Conservation (phyloP, 2,329 filamentous ascomycete species). For the Annulohypoxylon truncatum region DNA sequence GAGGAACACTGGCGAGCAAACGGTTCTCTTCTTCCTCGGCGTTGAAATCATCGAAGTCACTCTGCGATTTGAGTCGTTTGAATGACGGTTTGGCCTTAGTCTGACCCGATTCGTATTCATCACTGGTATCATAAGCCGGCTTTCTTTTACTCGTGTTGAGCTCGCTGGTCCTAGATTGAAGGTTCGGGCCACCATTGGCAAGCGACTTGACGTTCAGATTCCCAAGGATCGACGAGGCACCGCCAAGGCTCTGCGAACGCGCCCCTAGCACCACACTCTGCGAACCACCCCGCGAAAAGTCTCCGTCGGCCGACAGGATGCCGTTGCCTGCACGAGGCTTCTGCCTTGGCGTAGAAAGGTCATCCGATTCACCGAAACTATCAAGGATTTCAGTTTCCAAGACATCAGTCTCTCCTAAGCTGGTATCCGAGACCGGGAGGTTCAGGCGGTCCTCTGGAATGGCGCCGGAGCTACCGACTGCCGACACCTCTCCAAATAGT, state of each 20-base stretch:
- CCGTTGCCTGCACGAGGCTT: constrained; percentile 42
- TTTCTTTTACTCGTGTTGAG: constrained; percentile 68
- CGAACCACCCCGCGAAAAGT: constrained; percentile 42
- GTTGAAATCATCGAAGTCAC: constrained; percentile 53
- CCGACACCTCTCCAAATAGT: constrained; percentile 69
- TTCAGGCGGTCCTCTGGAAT: constrained; percentile 63
- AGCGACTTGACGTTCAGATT: constrained; percentile 58
- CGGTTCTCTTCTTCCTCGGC: constrained; percentile 57
- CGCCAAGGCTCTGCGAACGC: constrained; percentile 66
- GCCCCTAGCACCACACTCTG: constrained; percentile 46
- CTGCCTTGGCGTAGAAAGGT: constrained; percentile 52
- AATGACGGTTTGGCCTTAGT: constrained; percentile 59
- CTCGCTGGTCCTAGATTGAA: constrained; percentile 45
- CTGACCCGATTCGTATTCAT: constrained; percentile 58
- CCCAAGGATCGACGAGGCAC: constrained; percentile 59
- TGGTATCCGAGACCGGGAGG: constrained; percentile 54
- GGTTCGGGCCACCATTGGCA: constrained; percentile 40
- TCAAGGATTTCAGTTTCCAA: constrained; percentile 58
- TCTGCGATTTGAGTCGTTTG: constrained; percentile 67
- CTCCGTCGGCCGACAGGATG: constrained; percentile 12
- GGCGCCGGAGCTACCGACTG: constrained; percentile 64
- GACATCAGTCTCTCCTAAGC: constrained; percentile 53
- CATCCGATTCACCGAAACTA: constrained; percentile 60
- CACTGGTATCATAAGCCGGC: constrained; percentile 62
- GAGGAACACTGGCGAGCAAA: constrained; percentile 62